A percentile compares a stretch with the other conserved stretches of the same genome.
These are phyloP conservation scores for Eucalyptus tenuipes DNA, from an alignment of 345 rosid species.

Conservation along the genomic window DNA sequence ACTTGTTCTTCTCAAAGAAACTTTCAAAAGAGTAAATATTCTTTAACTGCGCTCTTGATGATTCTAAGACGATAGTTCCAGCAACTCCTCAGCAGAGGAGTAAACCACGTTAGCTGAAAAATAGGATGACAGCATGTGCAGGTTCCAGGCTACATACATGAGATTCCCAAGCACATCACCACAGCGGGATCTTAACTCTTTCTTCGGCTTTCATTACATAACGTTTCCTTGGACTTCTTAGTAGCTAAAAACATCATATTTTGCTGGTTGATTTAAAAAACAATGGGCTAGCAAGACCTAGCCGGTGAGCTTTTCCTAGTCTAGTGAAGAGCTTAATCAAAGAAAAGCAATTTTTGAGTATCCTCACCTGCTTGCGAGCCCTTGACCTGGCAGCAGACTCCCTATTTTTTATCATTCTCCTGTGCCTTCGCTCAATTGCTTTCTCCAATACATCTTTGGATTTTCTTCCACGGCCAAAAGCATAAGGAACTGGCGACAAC, in stretches of 20 bases:
- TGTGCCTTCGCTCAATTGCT: conserved; percentile 91
- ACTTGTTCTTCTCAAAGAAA: not conserved
- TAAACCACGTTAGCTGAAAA: not conserved
- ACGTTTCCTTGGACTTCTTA: not conserved
- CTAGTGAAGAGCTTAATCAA: not conserved
- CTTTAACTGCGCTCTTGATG: not conserved
- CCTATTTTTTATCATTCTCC: conserved; percentile 95
- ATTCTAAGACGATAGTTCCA: not conserved
- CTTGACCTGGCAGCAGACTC: conserved; percentile 98
- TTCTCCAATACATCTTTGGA: conserved; percentile 56
- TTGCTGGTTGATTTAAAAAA: not conserved
- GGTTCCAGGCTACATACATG: not conserved
- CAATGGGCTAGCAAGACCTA: not conserved
- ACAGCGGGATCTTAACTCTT: not conserved
- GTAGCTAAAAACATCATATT: not conserved
- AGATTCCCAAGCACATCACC: not conserved
- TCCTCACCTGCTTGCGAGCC: conserved; percentile 90
- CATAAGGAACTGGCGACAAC: conserved; percentile 72
- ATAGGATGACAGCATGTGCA: not conserved
- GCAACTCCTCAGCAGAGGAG: not conserved
- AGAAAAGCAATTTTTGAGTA: not conserved
- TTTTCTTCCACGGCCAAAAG: conserved; percentile 66
- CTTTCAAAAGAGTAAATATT: not conserved
- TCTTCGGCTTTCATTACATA: not conserved
- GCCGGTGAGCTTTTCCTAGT: not conserved